phyloP scores from a whole-genome alignment of 257 asterid genomes.

The Linaria vulgaris region DNA sequence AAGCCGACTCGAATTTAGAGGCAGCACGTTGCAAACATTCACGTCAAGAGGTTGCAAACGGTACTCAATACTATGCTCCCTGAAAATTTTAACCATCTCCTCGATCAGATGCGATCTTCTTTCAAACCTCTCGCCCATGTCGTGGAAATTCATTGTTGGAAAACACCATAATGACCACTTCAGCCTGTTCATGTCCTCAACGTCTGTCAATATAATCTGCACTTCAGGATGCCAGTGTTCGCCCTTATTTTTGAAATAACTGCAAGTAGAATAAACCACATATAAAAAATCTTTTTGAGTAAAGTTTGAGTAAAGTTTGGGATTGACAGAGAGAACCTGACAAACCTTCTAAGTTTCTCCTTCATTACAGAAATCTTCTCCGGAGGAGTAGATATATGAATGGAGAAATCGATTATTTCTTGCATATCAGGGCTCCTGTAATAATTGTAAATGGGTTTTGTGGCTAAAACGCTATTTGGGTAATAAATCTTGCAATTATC shows the following conservation, averaged over 20 bases:
- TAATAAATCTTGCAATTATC: conserved; percentile 51
- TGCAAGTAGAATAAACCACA: conserved; percentile 7
- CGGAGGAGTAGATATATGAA: conserved; percentile 40
- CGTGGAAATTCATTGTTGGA: conserved; percentile 51
- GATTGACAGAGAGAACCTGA: background rate
- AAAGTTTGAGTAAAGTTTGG: background rate
- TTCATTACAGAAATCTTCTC: conserved; percentile 40
- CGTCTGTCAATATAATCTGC: conserved; percentile 33
- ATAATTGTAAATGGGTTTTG: conserved; percentile 46
- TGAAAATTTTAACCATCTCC: conserved; percentile 47
- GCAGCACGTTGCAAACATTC: conserved; percentile 32
- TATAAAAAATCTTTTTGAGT: background rate
- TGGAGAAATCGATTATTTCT: conserved; percentile 36
- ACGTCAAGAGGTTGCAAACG: conserved; percentile 51
- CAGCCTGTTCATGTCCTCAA: conserved; percentile 40
- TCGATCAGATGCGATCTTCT: conserved; percentile 49
- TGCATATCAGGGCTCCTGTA: conserved; percentile 67
- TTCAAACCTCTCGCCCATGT: conserved; percentile 42
- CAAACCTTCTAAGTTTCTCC: conserved; percentile 37
- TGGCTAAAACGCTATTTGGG: conserved; percentile 48
- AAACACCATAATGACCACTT: conserved; percentile 49
- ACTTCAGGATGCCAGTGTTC: conserved; percentile 54
- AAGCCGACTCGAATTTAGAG: background rate
- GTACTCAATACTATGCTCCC: conserved; percentile 48
- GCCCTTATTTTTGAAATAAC: conserved; percentile 45